Conservation (phyloP, 495 filamentous ascomycete species). For the Aspergillus sclerotiicarbonarius region DNA sequence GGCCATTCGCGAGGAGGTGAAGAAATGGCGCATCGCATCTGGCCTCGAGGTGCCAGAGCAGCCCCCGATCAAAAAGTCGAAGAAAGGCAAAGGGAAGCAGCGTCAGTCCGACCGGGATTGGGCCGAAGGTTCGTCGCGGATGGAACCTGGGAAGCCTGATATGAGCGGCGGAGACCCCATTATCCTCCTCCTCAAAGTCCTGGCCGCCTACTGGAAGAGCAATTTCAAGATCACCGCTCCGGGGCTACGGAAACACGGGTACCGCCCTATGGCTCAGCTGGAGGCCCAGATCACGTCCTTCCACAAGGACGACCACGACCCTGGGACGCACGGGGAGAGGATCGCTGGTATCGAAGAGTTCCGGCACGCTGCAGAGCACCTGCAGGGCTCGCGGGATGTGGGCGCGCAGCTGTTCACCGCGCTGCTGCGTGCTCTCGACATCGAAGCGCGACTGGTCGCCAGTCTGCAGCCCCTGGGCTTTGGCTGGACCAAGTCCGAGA, state of each 20-base stretch:
- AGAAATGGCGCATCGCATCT: slow-evolving; percentile 67
- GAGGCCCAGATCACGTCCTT: slow-evolving; percentile 64
- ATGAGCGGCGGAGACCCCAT: slow-evolving; percentile 79
- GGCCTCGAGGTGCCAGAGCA: slow-evolving; percentile 54
- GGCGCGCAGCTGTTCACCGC: slow-evolving; percentile 90
- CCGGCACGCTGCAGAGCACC: slow-evolving; percentile 62
- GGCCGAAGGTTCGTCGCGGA: slow-evolving; percentile 64
- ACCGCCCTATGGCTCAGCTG: slow-evolving; percentile 67
- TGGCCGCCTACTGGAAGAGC: slow-evolving; percentile 84
- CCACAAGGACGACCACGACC: slow-evolving; percentile 58
- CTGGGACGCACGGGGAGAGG: slow-evolving; percentile 69
- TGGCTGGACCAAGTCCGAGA: slow-evolving; percentile 85
- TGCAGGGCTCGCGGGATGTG: slow-evolving; percentile 81
- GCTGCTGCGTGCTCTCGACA: slow-evolving; percentile 74
- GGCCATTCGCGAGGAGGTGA: slow-evolving; percentile 65
- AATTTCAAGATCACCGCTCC: slow-evolving; percentile 76
- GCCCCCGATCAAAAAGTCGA: slow-evolving; percentile 31
- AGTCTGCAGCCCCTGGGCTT: slow-evolving; percentile 88
- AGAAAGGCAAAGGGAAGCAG: slow-evolving; percentile 46
- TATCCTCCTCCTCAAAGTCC: slow-evolving; percentile 69
- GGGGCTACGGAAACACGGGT: slow-evolving; percentile 83
- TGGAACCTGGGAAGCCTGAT: slow-evolving; percentile 67
- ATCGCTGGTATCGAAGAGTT: slow-evolving; percentile 65
- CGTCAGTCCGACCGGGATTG: slow-evolving; percentile 64
- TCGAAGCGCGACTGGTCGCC: slow-evolving; percentile 77